Evolutionary conservation across 2,329 filamentous ascomycete species (phyloP), one percentile per base, ranked within the genome.

Genomic region (Calonectria multiphialidica): DNA sequence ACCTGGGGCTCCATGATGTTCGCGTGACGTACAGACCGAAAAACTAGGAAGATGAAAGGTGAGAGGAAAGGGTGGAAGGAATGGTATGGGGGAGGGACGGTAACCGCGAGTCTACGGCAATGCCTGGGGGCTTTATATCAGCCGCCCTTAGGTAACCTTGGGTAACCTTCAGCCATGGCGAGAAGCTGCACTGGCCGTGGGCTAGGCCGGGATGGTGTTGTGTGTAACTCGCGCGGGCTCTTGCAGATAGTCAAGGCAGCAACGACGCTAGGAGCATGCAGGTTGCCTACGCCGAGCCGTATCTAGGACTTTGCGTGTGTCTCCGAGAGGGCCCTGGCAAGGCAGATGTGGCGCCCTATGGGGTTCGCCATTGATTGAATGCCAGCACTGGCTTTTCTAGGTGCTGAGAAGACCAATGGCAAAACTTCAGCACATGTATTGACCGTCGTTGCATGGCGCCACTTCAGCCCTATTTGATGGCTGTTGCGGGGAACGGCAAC

Each of bases 1-100:
- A 59, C 50, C 45, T 45, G 44, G n/a, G 28, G 35, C 10, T 75
- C 72, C 74, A 77, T 79, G 59, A 49, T 71, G 53, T 65, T 59
- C 59, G 62, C 70, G 28, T 53, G 23, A 12, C 37, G 10, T 9
- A 44, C 30, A 62, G 28, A 30, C 21, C 5, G n/a, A 9, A 3
- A 25, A 40, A 23, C 12, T 59, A 23, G 21, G n/a, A 37, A 40
- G 33, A 18, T 59, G 23, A 6, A 16, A 23, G 25, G 33, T 13
- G 7, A 16, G 23, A 40, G 30, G 53, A 15, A 12, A 21, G 21
- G 53, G 5, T 33, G 23, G 13, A 23, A 16, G 21, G 21, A 23
- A 16, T 12, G 21, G n/a, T 30, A 40, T 37, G 12, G 21, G 12
- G 35, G 37, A 5, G 15, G 21, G 21, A 59, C 5, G 10, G 7